phyloP scores from a whole-genome alignment of 2,329 filamentous ascomycete species.

The Tolypocladium album region DNA sequence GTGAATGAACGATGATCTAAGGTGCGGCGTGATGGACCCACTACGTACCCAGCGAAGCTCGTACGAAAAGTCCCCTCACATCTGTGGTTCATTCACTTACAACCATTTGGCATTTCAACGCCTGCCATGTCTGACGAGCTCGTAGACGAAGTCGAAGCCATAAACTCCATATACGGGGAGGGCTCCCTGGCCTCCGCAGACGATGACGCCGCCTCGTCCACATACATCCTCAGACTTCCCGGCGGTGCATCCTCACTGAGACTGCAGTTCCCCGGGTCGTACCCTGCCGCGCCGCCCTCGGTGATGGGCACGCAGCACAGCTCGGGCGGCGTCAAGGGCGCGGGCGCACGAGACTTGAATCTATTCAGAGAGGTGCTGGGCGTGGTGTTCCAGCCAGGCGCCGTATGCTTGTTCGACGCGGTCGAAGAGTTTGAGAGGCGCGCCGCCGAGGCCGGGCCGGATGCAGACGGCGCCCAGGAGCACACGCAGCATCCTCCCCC shows the following conservation, averaged over 20 bases:
- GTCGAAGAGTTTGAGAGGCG: constrained; percentile 58
- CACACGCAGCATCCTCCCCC: constrained; percentile 5
- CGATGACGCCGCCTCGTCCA: constrained; percentile 12
- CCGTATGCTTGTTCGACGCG: constrained; percentile 85
- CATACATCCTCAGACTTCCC: constrained; percentile 58
- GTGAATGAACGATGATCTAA: not conserved
- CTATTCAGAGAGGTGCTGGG: constrained; percentile 57
- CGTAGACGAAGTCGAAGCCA: constrained; percentile 64
- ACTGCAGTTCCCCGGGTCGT: constrained; percentile 59
- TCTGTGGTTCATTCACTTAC: not conserved
- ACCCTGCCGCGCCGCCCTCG: constrained; percentile 63
- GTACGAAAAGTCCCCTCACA: not conserved
- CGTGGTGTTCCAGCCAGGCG: constrained; percentile 58
- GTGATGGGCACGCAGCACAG: constrained; percentile 75
- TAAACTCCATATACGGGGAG: constrained; percentile 75
- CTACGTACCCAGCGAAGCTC: not conserved
- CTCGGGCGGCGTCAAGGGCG: constrained; percentile 61
- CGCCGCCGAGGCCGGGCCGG: constrained; percentile 16
- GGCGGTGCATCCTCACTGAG: constrained; percentile 46
- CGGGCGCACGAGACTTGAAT: constrained; percentile 60
- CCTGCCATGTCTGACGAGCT: constrained; percentile 46
- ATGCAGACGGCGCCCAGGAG: constrained; percentile 4
- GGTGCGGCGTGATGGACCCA: not conserved
- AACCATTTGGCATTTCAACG: not conserved
- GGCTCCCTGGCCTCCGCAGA: constrained; percentile 43